Conservation (phyloP, 1,284 basidiomycete genomes). For the Ganoderma resinaceum region DNA sequence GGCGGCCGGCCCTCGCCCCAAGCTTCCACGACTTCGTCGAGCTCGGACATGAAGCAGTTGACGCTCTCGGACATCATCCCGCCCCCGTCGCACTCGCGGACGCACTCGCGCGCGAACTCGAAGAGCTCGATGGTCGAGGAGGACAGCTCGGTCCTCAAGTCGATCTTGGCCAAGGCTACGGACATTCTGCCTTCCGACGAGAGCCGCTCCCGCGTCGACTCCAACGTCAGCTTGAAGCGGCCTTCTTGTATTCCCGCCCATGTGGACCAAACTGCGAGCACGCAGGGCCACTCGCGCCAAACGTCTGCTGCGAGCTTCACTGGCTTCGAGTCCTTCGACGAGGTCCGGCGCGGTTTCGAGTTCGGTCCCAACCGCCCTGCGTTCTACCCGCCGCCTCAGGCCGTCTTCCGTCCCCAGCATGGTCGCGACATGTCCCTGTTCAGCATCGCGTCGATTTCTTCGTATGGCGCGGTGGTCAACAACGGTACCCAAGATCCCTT, state of each 20-base stretch:
- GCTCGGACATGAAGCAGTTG: slow-evolving; percentile 44
- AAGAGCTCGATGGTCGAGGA: slow-evolving; percentile 44
- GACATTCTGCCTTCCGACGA: slow-evolving; percentile 34
- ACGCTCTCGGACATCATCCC: slow-evolving; percentile 81
- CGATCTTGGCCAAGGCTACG: slow-evolving; percentile 59
- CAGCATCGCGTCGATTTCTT: slow-evolving; percentile 85
- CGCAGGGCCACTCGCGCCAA: slow-evolving; percentile 49
- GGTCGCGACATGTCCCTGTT: slow-evolving; percentile 66
- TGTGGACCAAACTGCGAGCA: slow-evolving; percentile 30
- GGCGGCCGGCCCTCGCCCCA: slow-evolving; percentile 58
- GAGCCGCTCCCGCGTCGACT: slow-evolving; percentile 48
- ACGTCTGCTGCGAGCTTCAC: slow-evolving; percentile 69
- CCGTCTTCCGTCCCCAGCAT: slow-evolving; percentile 46
- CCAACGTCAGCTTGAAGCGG: slow-evolving; percentile 51
- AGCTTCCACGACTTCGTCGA: slow-evolving; percentile 30
- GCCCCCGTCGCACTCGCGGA: slow-evolving; percentile 60
- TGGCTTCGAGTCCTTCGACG: slow-evolving; percentile 76
- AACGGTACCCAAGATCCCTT: slow-evolving; percentile 75
- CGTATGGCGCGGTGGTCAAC: slow-evolving; percentile 75
- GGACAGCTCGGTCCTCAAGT: slow-evolving; percentile 65
- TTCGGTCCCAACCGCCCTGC: slow-evolving; percentile 64
- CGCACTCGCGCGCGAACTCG: slow-evolving; percentile 43
- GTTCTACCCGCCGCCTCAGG: slow-evolving; percentile 65
- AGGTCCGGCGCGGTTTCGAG: slow-evolving; percentile 77
- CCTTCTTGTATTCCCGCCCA: slow-evolving; percentile 34